Base-by-base conservation (phyloP, 768 basidiomycete genomes). In the Hygrophorus pudorinus region DNA sequence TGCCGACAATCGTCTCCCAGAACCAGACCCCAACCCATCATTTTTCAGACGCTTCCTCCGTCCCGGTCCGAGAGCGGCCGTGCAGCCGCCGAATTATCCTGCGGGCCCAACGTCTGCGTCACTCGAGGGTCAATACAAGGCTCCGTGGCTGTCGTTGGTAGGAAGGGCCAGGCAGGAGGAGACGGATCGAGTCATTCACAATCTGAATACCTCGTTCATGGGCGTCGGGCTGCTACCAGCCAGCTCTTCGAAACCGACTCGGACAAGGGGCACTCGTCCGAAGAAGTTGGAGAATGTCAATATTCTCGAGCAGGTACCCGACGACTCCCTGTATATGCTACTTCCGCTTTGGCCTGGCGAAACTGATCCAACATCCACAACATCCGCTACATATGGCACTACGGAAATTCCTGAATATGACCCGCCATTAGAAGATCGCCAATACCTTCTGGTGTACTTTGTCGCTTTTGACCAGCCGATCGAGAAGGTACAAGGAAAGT, bases 311-410 rank as follows among this genome's bases (percentile, higher is more conserved):
- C 66, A 75, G 28, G 68, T 89, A 30, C 81, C 81, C 0, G 61
- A 72, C 4, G 84, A 88, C 11, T 75, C 76, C 17, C 65, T 88
- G 41, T 86, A 81, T 58, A 89, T 90, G 87, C 71, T 88, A 18
- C 67, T 90, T 13, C 87, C 87, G 12, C 67, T 90, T n/a, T 90
- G 86, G 85, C 78, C 81, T 7, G 74, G 79, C 13, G 81, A 84
- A 51, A 84, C 76, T 1, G 84, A 85, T 57, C 55, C 72, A 0
- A 53, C 56, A 27, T 62, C n/a, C n/a, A n/a, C n/a, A n/a, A n/a
- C 66, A 36, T 49, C 56, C 2, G 27, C 12, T 6, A 44, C 42
- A 31, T 29, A 29, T 14, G 24, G 33, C 7, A 27, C 44, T 9
- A 38, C 47, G 47, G 46, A 56, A 56, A 52, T 48, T 55, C 42